These are phyloP conservation scores for Microbotryum intermedium DNA, from an alignment of 1,284 basidiomycete genomes.

Conservation along the genomic window DNA sequence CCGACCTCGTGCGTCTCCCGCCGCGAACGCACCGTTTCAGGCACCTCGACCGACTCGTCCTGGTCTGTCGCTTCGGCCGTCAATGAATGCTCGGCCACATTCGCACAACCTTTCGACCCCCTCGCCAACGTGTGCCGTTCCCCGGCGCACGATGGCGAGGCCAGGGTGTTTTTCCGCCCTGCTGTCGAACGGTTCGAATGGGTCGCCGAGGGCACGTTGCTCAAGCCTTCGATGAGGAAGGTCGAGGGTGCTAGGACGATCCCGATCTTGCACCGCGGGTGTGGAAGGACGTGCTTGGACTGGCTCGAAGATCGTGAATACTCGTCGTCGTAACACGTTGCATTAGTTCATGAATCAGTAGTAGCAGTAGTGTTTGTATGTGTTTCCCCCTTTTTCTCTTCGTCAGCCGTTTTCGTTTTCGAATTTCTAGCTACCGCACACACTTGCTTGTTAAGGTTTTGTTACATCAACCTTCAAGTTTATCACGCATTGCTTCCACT, in stretches of 20 bases:
- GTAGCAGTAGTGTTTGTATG: too few species aligned
- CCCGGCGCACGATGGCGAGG: conserved; percentile 10
- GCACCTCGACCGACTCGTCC: conserved; percentile 1
- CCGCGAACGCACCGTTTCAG: conserved; percentile 10
- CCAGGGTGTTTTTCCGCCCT: conserved; percentile 15
- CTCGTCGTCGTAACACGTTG: too few species aligned
- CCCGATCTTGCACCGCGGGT: conserved; percentile 30
- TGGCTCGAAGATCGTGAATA: conserved; percentile 24
- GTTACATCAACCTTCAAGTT: too few species aligned
- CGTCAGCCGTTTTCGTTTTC: too few species aligned
- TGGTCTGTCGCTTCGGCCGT: background rate
- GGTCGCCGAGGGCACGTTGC: conserved; percentile 14
- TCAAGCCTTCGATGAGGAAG: conserved; percentile 2
- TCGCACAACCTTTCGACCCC: conserved; percentile 21
- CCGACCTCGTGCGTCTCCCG: background rate
- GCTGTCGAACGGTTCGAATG: conserved; percentile 32
- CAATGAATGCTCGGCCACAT: background rate
- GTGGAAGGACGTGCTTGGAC: conserved; percentile 28
- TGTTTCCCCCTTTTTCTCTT: too few species aligned
- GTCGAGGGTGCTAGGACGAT: conserved; percentile 6
- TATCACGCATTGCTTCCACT: too few species aligned
- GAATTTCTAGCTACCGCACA: too few species aligned
- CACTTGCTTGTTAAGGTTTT: too few species aligned
- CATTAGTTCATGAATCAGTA: too few species aligned
- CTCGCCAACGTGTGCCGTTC: conserved; percentile 20